Evolutionary conservation across 352 stramenopile genomes (phyloP).

Genomic region (Globisporangium nunn): DNA sequence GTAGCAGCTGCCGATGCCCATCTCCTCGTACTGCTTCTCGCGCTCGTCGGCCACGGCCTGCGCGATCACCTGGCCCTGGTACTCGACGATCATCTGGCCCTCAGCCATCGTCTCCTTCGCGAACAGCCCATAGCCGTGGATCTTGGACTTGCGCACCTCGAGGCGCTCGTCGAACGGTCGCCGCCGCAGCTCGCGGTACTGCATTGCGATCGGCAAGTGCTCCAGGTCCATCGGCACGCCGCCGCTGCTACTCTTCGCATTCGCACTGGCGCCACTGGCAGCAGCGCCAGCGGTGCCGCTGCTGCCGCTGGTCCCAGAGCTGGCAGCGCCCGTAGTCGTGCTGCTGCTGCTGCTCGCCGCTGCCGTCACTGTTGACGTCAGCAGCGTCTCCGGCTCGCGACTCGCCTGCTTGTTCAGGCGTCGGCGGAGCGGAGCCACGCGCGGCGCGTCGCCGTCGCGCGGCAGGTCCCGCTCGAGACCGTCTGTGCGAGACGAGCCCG

Average conservation of each 20-base stretch:
- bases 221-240: conserved; percentile 68
- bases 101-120: conserved; percentile 86
- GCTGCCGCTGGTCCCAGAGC: background rate
- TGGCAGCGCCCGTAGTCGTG: conserved; percentile 8
- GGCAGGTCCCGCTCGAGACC: conserved; percentile 49
- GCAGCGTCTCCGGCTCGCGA: conserved; percentile 26
- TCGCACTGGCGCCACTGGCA: conserved; percentile 9
- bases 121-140: conserved; percentile 97
- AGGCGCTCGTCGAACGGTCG: conserved; percentile 88
- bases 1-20: conserved; percentile 94
- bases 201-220: conserved; percentile 80
- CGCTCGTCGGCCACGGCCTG: conserved; percentile 89
- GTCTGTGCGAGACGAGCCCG: conserved; percentile 82
- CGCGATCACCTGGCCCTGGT: conserved; percentile 92
- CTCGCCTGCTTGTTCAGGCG: conserved; percentile 47
- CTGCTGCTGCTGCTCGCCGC: conserved; percentile 1
- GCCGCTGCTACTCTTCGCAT: conserved; percentile 12
- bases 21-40: conserved; percentile 92
- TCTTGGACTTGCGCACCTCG: conserved; percentile 89
- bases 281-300: conserved; percentile 4
- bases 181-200: conserved; percentile 90
- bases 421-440: conserved; percentile 13
- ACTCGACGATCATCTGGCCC: conserved; percentile 96
- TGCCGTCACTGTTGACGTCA: background rate
- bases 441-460: conserved; percentile 20